Percentiles rank a stretch among this genome's conserved stretches.
These are phyloP conservation scores for Prosopis cineraria DNA, from an alignment of 306 rosid genomes.

Conservation along the genomic window DNA sequence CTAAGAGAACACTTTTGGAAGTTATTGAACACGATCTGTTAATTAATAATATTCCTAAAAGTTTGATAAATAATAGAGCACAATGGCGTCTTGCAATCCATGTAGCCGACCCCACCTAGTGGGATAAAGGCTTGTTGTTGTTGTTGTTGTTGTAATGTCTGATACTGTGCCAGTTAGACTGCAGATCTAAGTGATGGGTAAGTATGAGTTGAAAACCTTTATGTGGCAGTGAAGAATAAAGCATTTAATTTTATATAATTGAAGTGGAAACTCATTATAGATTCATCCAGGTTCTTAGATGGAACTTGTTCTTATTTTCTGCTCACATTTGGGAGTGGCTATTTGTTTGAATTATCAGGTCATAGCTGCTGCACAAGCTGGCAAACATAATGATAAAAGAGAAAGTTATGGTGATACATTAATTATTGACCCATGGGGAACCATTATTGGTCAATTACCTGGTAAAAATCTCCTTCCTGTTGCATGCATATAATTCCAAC, in stretches of 20 bases:
- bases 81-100: too few species aligned
- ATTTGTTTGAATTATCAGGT: constrained; percentile 63
- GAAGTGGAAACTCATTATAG: background rate
- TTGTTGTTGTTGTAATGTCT: too few species aligned
- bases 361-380: constrained; percentile 96
- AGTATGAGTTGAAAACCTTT: background rate
- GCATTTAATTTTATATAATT: background rate
- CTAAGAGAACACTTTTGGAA: too few species aligned
- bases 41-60: too few species aligned
- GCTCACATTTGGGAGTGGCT: constrained; percentile 22
- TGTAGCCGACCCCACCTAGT: too few species aligned
- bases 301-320: too few species aligned
- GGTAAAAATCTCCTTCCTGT: constrained; percentile 54
- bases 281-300: background rate
- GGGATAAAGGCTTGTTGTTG: too few species aligned
- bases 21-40: too few species aligned
- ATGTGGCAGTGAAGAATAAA: background rate
- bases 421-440: constrained; percentile 96
- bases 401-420: constrained; percentile 90
- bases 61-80: too few species aligned
- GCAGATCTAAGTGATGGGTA: background rate
- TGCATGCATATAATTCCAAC: background rate
- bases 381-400: constrained; percentile 73
- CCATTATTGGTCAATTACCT: constrained; percentile 70
- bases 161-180: background rate